Evolutionary conservation across 306 rosid genomes (phyloP).

Genomic region (Pyrus pyrifolia): DNA sequence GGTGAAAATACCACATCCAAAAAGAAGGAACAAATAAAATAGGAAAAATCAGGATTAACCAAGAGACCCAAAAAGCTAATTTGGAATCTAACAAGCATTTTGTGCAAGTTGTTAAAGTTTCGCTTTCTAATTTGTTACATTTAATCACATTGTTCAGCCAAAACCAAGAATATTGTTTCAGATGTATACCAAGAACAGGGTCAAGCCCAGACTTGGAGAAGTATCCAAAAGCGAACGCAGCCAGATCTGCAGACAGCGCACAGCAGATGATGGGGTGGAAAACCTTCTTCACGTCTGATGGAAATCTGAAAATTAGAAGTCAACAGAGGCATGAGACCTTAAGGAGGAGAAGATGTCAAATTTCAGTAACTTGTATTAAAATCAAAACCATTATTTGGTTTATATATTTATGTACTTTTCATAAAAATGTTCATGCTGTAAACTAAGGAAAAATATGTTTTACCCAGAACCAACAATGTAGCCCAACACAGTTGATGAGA

Average conservation of each 20-base stretch:
- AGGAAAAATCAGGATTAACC: not conserved
- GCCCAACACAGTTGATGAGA: conserved; percentile 84
- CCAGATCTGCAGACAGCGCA: conserved; percentile 68
- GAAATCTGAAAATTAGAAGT: conserved; percentile 47
- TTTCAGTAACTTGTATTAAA: not conserved
- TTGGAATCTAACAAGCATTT: not conserved
- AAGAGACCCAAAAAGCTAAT: not conserved
- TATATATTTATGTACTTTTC: not conserved
- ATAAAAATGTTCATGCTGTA: not conserved
- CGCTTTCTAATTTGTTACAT: too few relatives aligned
- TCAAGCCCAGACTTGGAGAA: conserved; percentile 73
- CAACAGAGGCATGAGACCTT: conserved; percentile 16
- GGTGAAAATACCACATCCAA: not conserved
- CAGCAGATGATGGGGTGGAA: conserved; percentile 96
- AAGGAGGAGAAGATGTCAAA: not conserved
- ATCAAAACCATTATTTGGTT: not conserved
- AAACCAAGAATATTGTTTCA: conserved; percentile 9
- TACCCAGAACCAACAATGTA: conserved; percentile 90
- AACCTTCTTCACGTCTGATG: conserved; percentile 64
- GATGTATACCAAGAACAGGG: conserved; percentile 76
- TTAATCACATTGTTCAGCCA: not conserved
- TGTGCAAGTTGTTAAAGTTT: not conserved
- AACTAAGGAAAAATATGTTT: conserved; percentile 20
- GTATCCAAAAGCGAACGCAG: conserved; percentile 72
- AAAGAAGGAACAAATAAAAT: not conserved